phyloP scores from a whole-genome alignment of 129 eudicot species.

The Chrysanthemum lavandulifolium region DNA sequence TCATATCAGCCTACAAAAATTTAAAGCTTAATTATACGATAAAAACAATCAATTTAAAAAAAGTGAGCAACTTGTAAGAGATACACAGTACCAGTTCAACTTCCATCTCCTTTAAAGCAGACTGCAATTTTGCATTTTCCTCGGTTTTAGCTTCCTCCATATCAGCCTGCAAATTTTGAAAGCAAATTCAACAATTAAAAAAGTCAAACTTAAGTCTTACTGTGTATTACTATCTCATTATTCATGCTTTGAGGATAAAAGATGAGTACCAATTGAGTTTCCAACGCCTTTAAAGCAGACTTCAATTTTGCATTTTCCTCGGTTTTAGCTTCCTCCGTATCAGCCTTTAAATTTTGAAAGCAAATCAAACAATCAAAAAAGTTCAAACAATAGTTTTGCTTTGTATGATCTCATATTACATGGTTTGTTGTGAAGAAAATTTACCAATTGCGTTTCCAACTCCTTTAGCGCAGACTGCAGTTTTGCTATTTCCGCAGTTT shows the following conservation, averaged over 20 bases:
- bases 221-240: not conserved
- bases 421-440: too few species aligned
- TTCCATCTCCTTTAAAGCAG: conserved; percentile 37
- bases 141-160: conserved; percentile 28
- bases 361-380: conserved; percentile 4
- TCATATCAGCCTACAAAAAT: conserved; percentile 51
- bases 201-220: too few species aligned
- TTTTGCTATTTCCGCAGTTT: conserved; percentile 23
- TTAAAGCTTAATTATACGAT: not conserved
- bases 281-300: conserved; percentile 36
- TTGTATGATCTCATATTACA: not conserved
- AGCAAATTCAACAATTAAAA: not conserved
- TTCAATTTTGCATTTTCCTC: conserved; percentile 25
- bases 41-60: not conserved
- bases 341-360: conserved; percentile 26
- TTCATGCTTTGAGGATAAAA: not conserved
- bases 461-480: conserved; percentile 32
- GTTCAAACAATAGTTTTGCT: too few species aligned
- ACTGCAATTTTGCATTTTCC: conserved; percentile 28
- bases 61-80: not conserved
- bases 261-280: conserved; percentile 28
- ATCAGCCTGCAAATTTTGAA: conserved; percentile 29
- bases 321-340: conserved; percentile 27
- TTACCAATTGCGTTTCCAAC: conserved; percentile 37
- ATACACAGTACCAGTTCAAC: conserved; percentile 26